Percentiles rank a stretch among this genome's conserved stretches.
Evolutionary conservation across 2,329 filamentous ascomycete genomes (phyloP).

Genomic region (Epichloe gansuensis): DNA sequence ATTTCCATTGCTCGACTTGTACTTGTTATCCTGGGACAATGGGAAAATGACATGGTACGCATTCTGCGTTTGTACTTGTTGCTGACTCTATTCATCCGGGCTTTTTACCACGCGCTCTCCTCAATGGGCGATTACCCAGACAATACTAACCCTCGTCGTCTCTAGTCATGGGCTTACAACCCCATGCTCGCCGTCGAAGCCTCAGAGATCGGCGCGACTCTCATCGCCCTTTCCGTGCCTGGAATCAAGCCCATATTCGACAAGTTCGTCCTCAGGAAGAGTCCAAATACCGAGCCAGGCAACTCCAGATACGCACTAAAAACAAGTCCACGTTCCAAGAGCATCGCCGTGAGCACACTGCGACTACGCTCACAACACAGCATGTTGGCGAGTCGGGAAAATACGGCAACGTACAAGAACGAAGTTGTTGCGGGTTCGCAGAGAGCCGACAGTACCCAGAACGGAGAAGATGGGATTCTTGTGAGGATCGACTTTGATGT

Average conservation of each 20-base stretch:
- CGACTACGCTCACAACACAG: constrained; percentile 18
- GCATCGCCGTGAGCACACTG: constrained; percentile 18
- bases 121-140: no score
- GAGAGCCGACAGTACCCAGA: constrained; percentile 13
- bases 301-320: constrained; percentile 13
- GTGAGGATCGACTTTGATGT: constrained; percentile 25
- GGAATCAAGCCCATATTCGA: constrained; percentile 35
- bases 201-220: constrained; percentile 35
- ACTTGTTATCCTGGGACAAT: constrained; percentile 34
- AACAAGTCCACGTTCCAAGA: constrained; percentile 10
- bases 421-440: constrained; percentile 12
- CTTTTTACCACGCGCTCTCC: no score
- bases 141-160: no score
- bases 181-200: constrained; percentile 36
- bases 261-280: constrained; percentile 17
- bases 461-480: constrained; percentile 17
- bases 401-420: constrained; percentile 12
- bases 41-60: constrained; percentile 25
- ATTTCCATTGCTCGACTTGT: constrained; percentile 34
- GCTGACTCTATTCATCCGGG: not conserved
- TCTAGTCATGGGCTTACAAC: constrained; percentile 35
- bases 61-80: not conserved
- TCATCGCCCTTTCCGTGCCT: constrained; percentile 37
- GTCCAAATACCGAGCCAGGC: constrained; percentile 10
- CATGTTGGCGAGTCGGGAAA: constrained; percentile 15